Evolutionary conservation across 2,329 filamentous ascomycete species (phyloP), one percentile per base, ranked within the genome.

Genomic region (Aureobasidium namibiae): DNA sequence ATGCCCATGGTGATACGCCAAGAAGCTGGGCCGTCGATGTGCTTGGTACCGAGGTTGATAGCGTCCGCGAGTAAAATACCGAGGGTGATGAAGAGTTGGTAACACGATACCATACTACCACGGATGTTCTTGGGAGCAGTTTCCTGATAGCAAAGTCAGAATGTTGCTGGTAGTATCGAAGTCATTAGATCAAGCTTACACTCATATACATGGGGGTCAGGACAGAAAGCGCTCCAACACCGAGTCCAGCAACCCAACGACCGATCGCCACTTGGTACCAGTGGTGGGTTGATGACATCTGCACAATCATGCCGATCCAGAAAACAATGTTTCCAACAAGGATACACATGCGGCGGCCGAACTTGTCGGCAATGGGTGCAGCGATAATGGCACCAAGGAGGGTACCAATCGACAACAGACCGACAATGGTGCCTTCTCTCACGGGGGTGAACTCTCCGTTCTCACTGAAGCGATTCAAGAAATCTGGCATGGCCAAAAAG

Each of bases 31-130:
- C 72, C 75, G 1, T 52, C 18, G 52, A 74, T 74, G 2, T 68
- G 71, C 63, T 82, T 74, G 7, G 85, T 88, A 7, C 83, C 83
- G 67, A 75, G 87, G 69, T 87, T 85, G 70, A 79, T 76, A 65
- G 72, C 71, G 61, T 74, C 74, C 1, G 74, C 78, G 23, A 75
- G 67, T 56, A 76, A 84, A 68, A 89, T 87, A 49, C 86, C 86
- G 29, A 87, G 74, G 0, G 85, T 88, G 68, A 88, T 85, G 69
- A 87, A 82, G 3, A 88, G 78, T 74, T 88, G 86, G 70, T 88
- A 88, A 54, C 78, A 81, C 1, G 80, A 79, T 29, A 88, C 80
- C 39, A 88, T 76, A 7, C 83, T 76, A 66, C 84, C 84, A 65
- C 86, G 81, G 53, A 88, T 81, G 61, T 83, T 80, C 61, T 83